These are phyloP conservation scores for Krasilnikovozyma curviuscula DNA, from an alignment of 768 basidiomycete genomes.

Conservation along the genomic window DNA sequence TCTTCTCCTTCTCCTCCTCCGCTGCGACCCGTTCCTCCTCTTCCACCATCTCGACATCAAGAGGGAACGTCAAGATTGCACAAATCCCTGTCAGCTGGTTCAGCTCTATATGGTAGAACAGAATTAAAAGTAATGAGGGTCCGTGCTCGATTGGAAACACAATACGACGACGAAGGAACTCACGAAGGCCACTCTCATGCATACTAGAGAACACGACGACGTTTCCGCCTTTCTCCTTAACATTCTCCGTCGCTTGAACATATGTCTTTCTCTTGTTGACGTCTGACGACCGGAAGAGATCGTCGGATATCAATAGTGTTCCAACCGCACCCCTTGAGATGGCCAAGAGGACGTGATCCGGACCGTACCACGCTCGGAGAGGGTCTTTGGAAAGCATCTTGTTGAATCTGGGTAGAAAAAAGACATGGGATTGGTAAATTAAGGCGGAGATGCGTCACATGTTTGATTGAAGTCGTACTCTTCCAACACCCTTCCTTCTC, in stretches of 20 bases:
- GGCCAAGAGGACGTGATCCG: conserved; percentile 77
- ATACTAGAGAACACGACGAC: conserved; percentile 96
- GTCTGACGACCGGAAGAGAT: conserved; percentile 81
- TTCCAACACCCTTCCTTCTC: conserved; percentile 78
- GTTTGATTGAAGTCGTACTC: conserved; percentile 33
- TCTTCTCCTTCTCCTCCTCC: conserved; percentile 19
- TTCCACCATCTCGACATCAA: conserved; percentile 88
- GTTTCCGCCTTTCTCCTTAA: conserved; percentile 72
- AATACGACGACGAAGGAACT: conserved; percentile 21
- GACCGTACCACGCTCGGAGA: conserved; percentile 95
- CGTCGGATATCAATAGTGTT: conserved; percentile 83
- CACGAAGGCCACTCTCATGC: conserved; percentile 98
- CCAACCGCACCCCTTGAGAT: conserved; percentile 86
- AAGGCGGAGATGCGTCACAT: background rate
- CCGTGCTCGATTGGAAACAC: background rate
- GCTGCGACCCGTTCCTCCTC: conserved; percentile 64
- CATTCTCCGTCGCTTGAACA: conserved; percentile 70
- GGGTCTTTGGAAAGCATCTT: conserved; percentile 93
- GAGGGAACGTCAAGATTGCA: conserved; percentile 83
- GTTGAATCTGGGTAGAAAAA: conserved; percentile 51
- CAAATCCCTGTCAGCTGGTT: conserved; percentile 89
- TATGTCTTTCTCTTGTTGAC: conserved; percentile 58
- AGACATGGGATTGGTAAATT: background rate
- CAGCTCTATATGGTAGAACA: conserved; percentile 41
- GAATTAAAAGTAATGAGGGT: background rate